A percentile compares a stretch with the other conserved stretches of the same genome.
phyloP scores from a whole-genome alignment of 1,139 yeast genomes.

The Debaryomycetaceae sp. region DNA sequence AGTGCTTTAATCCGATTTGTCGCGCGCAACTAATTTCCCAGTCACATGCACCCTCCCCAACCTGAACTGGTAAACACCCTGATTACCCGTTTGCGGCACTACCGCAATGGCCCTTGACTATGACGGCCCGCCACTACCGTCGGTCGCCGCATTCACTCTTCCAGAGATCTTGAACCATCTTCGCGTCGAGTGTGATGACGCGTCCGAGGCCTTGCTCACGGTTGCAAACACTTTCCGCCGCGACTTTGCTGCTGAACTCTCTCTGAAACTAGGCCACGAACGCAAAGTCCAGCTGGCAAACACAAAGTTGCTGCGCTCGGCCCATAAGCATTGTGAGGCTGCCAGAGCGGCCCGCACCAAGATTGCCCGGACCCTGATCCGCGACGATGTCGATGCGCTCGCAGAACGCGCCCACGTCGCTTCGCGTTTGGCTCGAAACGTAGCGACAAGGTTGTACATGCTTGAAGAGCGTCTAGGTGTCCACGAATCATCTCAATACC shows the following conservation, averaged over 20 bases:
- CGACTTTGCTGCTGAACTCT: slow-evolving; percentile 29
- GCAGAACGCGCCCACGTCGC: too few species aligned
- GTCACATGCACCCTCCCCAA: too few species aligned
- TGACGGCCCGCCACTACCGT: slow-evolving; percentile 13
- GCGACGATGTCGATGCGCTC: too few species aligned
- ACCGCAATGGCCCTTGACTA: too few species aligned
- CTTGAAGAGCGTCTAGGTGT: too few species aligned
- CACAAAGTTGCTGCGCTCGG: neutral
- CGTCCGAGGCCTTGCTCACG: slow-evolving; percentile 19
- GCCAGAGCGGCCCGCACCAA: neutral
- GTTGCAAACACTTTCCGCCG: slow-evolving; percentile 28
- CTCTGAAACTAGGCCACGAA: slow-evolving; percentile 23
- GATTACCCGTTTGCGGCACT: too few species aligned
- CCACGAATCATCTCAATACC: too few species aligned
- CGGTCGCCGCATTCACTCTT: slow-evolving; percentile 28
- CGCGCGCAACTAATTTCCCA: too few species aligned
- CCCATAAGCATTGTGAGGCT: neutral
- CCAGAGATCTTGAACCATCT: slow-evolving; percentile 23
- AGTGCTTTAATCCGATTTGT: too few species aligned
- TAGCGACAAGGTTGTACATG: too few species aligned
- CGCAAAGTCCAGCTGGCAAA: slow-evolving; percentile 13
- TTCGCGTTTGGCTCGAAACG: too few species aligned
- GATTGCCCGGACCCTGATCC: neutral
- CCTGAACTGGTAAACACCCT: too few species aligned
- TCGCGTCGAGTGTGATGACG: slow-evolving; percentile 20